Evolutionary conservation across 2,329 filamentous ascomycete species (phyloP), one percentile per base, ranked within the genome.

Genomic region (Aspergillus carbonarius): DNA sequence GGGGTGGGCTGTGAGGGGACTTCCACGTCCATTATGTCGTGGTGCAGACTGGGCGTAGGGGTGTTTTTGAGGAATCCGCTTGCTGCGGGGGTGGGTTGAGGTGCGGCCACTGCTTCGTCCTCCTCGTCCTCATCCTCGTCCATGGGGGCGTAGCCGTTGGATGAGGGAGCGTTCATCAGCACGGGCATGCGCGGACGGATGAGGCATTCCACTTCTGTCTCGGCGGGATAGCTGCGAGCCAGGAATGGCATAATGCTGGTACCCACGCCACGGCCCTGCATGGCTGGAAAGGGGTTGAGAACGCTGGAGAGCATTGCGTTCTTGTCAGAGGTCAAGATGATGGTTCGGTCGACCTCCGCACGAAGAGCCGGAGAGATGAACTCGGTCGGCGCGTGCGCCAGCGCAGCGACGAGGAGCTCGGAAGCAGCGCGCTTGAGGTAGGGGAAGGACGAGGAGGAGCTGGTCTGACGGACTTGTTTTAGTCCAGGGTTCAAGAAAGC

Each of bases 181-280:
- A 81, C 70, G 1, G 82, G 81, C 79, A 83, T 80, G 44, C 82
- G 75, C 12, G 82, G 82, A 54, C 80, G 74, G 20, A 84, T 79
- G 57, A 97, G 73, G 9, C 89, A 83, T 74, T 97, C 93, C 1
- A 95, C 85, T 15, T 83, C 83, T 57, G 84, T 79, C 51, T 88
- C 84, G 10, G 82, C 73, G 0, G 86, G 81, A 67, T 87, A 90
- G 52, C 85, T 82, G 55, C 87, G 83, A 7, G 86, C 84, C 25
- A 97, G 78, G 67, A 96, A 90, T 0, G 93, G 93, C 49, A 96
- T 76, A 49, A 96, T 88, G 72, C 88, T 95, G 27, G 89, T 82
- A 60, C 87, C 85, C 53, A 85, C 83, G 39, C 77, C 79, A 63
- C 85, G 80, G 42, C 88, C 84, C 70, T 87, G 82, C 68, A 84